Evolutionary conservation across 805 yeast species (phyloP), one percentile per base, ranked within the genome.

Genomic region (Candida suzukii): DNA sequence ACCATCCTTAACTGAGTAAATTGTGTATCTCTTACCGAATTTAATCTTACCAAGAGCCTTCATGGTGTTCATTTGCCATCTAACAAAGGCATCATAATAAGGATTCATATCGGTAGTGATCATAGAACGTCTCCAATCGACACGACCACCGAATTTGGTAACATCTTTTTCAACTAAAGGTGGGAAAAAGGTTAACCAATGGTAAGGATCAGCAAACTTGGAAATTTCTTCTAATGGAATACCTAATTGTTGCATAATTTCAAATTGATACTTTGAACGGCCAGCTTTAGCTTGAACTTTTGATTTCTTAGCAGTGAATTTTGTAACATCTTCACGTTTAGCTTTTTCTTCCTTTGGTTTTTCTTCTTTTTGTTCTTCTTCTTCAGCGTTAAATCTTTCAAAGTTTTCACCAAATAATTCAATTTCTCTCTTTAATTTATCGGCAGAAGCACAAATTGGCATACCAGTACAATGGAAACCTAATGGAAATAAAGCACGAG

Each of bases 401-500:
- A 85, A 93, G 56, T 87, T 88, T 16, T 66, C 70, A 40, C 99
- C 99, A 60, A 93, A 93, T 62, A 76, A 63, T 67, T 93, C 97
- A 44, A 90, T 72, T 71, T 93, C 99, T 63, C 99, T 80, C 58
- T 78, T 78, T 58, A 93, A 74, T 67, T 93, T 91, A 67, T 91
- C 99, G 38, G 99, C 98, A 56, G 96, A 76, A 24, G 98, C 91
- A 60, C 79, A 74, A 62, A 93, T 93, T 41, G 99, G 98, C 96
- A 93, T 84, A 73, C 99, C 99, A 28, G 99, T 93, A 76, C 99
- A 93, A 67, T 93, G 99, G 83, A 91, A 93, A 38, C 99, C 99
- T 43, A 93, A 74, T 39, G 99, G 98, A 69, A 87, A 93, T 46
- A 90, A 70, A 29, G 96, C 96, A 54, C 84, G 76, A 66, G 83